Conservation (phyloP, 192 early-diverging fungal species). For the Entrophospora sp. region DNA sequence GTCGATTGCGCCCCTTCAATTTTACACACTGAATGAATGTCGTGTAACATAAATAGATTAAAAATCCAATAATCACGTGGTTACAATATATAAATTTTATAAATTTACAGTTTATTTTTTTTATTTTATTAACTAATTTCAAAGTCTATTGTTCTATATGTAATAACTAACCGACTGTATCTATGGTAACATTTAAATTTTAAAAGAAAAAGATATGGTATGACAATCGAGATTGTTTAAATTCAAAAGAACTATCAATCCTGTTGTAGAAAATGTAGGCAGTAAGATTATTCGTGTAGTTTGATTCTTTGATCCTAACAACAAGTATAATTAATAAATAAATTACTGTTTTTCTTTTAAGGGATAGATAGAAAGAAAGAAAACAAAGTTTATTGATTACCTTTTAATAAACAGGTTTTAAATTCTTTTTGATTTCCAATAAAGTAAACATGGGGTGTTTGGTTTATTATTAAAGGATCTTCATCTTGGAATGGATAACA, state of each 20-base stretch:
- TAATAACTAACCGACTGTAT: too few relatives aligned
- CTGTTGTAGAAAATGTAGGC: slow-evolving; percentile 63
- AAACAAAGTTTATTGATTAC: slow-evolving; percentile 25
- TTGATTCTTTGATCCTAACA: slow-evolving; percentile 44
- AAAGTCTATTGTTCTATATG: too few relatives aligned
- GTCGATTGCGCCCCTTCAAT: too few relatives aligned
- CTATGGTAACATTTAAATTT: too few relatives aligned
- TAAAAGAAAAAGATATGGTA: slow-evolving; percentile 25
- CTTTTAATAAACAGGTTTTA: slow-evolving; percentile 45
- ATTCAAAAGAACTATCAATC: slow-evolving; percentile 71
- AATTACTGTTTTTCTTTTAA: too few relatives aligned
- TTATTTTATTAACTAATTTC: too few relatives aligned
- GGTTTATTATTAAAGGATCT: slow-evolving; percentile 80
- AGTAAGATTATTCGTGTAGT: slow-evolving; percentile 62
- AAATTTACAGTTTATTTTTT: too few relatives aligned
- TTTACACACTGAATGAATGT: too few relatives aligned
- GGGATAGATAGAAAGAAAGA: neutral
- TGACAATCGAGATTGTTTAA: slow-evolving; percentile 55
- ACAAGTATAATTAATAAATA: slow-evolving; percentile 3
- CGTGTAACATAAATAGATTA: too few relatives aligned
- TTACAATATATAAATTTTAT: too few relatives aligned
- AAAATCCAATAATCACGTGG: too few relatives aligned
- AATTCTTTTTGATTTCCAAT: slow-evolving; percentile 80
- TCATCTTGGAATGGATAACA: slow-evolving; percentile 81
- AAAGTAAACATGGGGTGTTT: slow-evolving; percentile 78